Evolutionary conservation across 2,329 filamentous ascomycete species (phyloP), one percentile per base, ranked within the genome.

Genomic region (Alternaria burnsii): DNA sequence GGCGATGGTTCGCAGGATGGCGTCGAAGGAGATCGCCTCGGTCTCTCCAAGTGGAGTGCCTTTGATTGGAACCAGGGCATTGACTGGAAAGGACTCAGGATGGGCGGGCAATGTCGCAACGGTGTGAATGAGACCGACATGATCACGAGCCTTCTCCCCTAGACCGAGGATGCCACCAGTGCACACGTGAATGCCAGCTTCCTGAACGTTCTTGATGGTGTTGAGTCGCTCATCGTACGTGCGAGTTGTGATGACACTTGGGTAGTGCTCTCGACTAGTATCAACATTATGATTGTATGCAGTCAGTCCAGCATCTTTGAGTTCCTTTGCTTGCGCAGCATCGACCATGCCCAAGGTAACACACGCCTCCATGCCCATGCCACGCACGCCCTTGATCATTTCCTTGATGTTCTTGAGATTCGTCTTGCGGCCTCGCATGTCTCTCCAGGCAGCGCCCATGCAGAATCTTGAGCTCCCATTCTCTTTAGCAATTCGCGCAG

Each of bases 331-430:
- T 82, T 97, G 93, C 67, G 85, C 83, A 6, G 84, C 85, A 78
- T 97, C 92, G 70, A 97, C 93, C 93, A 97, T 97, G 69, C 93
- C 93, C 20, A 97, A 85, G 1, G 93, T 97, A n/a, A 97, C 93
- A 77, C 93, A 97, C 8, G 89, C 89, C 79, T 97, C 93, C 91
- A 97, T 94, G 48, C 89, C 91, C 85, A 97, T 85, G 1, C 80
- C 89, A 26, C 90, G 86, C 20, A 97, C 92, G 1, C 93, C 93
- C 57, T 87, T 84, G 4, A 97, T 88, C 93, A 97, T 97, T 53
- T 87, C 88, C 73, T 91, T 91, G 78, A 97, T 90, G 78, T 95
- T 95, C 79, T 89, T 89, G 53, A 97, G 82, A 66, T 88, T 89
- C 44, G 90, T 92, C 81, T 94, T 95, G 67, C 93, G 90, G 18